Percentiles rank a stretch among this genome's conserved stretches.
Evolutionary conservation across 2,329 filamentous ascomycete species (phyloP).

Genomic region (Thelonectria rubi): DNA sequence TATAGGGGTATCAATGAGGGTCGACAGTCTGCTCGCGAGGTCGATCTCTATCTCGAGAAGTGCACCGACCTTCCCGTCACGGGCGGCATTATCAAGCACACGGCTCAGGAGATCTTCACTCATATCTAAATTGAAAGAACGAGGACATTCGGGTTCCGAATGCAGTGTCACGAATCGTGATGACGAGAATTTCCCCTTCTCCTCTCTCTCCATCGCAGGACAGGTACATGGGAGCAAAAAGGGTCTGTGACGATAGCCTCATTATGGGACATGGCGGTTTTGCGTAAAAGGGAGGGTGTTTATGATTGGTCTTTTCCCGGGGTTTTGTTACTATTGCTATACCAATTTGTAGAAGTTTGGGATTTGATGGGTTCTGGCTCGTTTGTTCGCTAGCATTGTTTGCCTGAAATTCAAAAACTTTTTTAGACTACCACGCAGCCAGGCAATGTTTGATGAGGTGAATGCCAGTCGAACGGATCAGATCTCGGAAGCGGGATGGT

Average conservation of each 20-base stretch:
- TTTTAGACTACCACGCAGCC: background rate
- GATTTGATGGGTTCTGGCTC: constrained; percentile 18
- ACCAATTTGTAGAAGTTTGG: constrained; percentile 37
- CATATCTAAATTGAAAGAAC: constrained; percentile 35
- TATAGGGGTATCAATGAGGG: constrained; percentile 94
- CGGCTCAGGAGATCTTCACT: constrained; percentile 74
- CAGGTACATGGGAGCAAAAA: constrained; percentile 34
- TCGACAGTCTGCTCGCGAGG: constrained; percentile 89
- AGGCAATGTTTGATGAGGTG: background rate
- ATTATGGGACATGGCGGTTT: constrained; percentile 23
- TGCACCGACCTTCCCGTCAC: constrained; percentile 85
- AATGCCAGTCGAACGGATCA: background rate
- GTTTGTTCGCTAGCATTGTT: constrained; percentile 1
- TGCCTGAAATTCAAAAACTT: background rate
- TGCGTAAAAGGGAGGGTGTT: constrained; percentile 22
- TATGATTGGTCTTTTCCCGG: constrained; percentile 16
- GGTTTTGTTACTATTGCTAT: constrained; percentile 28
- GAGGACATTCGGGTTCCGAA: constrained; percentile 2
- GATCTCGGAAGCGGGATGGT: background rate
- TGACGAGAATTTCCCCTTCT: constrained; percentile 5
- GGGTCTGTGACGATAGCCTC: too few relatives aligned
- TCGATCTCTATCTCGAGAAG: constrained; percentile 86
- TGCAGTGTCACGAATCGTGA: constrained; percentile 10
- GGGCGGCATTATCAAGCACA: constrained; percentile 89
- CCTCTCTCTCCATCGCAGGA: constrained; percentile 15